These are phyloP conservation scores for Monosporozyma unispora DNA, from an alignment of 805 yeast genomes.

Conservation along the genomic window DNA sequence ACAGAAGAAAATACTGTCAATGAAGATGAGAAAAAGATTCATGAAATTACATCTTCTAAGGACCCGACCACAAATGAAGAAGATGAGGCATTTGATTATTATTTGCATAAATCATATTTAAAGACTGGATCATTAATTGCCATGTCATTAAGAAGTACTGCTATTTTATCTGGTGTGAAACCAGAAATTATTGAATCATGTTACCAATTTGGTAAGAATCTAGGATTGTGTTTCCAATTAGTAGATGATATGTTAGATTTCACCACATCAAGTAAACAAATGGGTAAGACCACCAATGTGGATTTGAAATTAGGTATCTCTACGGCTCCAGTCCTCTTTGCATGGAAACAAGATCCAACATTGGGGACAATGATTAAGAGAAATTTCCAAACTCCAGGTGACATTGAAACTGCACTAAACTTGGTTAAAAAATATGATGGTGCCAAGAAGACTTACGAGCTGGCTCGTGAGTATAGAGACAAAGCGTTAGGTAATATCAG, in stretches of 20 bases:
- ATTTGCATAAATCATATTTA: conserved; percentile 87
- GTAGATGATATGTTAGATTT: conserved; percentile 95
- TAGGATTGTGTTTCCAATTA: conserved; percentile 92
- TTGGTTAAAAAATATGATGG: conserved; percentile 70
- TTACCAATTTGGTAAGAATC: conserved; percentile 84
- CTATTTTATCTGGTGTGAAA: conserved; percentile 80
- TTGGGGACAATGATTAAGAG: conserved; percentile 77
- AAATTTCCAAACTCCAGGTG: conserved; percentile 73
- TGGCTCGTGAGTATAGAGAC: conserved; percentile 73
- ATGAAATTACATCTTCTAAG: conserved; percentile 2
- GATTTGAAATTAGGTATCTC: conserved; percentile 91
- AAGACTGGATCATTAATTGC: conserved; percentile 94
- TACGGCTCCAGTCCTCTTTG: conserved; percentile 91
- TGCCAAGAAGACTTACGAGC: conserved; percentile 58
- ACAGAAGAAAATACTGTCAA: conserved; percentile 43
- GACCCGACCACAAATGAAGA: conserved; percentile 48
- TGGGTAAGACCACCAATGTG: conserved; percentile 95
- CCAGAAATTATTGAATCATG: conserved; percentile 71
- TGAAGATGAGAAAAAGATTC: neutral
- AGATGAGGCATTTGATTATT: conserved; percentile 91
- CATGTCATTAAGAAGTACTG: conserved; percentile 86
- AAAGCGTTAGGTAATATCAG: conserved; percentile 67
- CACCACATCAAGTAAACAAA: conserved; percentile 71
- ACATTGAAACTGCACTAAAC: conserved; percentile 69
- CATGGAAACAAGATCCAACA: conserved; percentile 84